Evolutionary conservation across 1,139 yeast genomes (phyloP).

Genomic region (Suhomyces kunorum): DNA sequence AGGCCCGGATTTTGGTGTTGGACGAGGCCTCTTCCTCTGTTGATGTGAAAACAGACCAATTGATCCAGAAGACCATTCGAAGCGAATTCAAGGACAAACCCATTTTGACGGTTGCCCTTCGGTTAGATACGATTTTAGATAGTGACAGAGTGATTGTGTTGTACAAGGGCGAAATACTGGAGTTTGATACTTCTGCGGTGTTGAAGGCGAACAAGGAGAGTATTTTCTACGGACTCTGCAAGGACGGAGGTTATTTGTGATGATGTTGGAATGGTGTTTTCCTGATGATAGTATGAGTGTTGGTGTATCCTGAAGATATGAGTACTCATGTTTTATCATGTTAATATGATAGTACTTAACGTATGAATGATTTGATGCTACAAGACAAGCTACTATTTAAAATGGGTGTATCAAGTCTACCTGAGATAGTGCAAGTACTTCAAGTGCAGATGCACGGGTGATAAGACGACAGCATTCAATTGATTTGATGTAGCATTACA

Average conservation of each 20-base stretch:
- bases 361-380: too few species aligned
- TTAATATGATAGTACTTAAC: too few species aligned
- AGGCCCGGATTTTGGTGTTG: slow-evolving; percentile 24
- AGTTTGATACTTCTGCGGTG: slow-evolving; percentile 24
- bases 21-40: slow-evolving; percentile 33
- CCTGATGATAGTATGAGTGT: too few species aligned
- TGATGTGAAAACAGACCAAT: slow-evolving; percentile 30
- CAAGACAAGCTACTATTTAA: too few species aligned
- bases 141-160: slow-evolving; percentile 29
- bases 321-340: too few species aligned
- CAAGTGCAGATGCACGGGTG: too few species aligned
- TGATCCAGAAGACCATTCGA: slow-evolving; percentile 28
- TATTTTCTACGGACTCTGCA: slow-evolving; percentile 24
- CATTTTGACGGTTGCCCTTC: slow-evolving; percentile 29
- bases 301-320: too few species aligned
- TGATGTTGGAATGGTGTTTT: too few species aligned
- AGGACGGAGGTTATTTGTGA: slow-evolving; percentile 23
- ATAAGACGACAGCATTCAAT: too few species aligned
- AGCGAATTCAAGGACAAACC: slow-evolving; percentile 26
- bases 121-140: slow-evolving; percentile 30
- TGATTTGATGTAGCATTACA: too few species aligned
- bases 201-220: slow-evolving; percentile 21
- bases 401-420: too few species aligned
- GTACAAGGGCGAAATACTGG: slow-evolving; percentile 26
- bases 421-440: too few species aligned